Conservation (phyloP, 1,139 yeast genomes). For the Pneumocystis oryctolagi region DNA sequence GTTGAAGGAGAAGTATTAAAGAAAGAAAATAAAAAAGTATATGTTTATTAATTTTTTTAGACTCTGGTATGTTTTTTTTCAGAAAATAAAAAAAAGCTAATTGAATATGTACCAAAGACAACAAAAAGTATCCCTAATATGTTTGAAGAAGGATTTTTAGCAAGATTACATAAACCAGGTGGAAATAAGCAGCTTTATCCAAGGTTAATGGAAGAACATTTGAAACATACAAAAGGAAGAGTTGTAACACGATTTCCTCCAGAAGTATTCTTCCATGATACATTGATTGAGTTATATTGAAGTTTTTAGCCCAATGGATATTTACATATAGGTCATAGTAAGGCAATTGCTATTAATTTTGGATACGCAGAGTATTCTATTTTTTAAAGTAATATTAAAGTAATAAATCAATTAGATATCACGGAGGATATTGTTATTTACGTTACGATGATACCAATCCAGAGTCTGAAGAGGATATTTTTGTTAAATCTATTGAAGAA, state of each 20-base stretch:
- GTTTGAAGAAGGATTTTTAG: conserved; percentile 92
- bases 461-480: conserved; percentile 91
- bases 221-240: conserved; percentile 59
- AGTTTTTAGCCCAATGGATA: conserved; percentile 60
- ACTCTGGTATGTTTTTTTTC: neutral
- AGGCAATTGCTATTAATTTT: conserved; percentile 92
- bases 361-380: conserved; percentile 47
- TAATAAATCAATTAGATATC: conserved; percentile 30
- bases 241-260: conserved; percentile 96
- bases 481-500: conserved; percentile 65
- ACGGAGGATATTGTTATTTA: conserved; percentile 75
- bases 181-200: conserved; percentile 85
- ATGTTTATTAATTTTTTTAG: neutral
- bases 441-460: conserved; percentile 98
- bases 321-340: conserved; percentile 92
- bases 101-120: conserved; percentile 18
- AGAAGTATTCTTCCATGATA: conserved; percentile 28
- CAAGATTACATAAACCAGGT: conserved; percentile 89
- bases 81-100: neutral
- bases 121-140: conserved; percentile 43
- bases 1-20: neutral
- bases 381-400: neutral
- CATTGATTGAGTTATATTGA: neutral
- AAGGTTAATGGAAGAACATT: conserved; percentile 66
- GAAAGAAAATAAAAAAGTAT: neutral